Evolutionary conservation across 1,284 basidiomycete genomes (phyloP), one percentile per base, ranked within the genome.

Genomic region (Pyrrhoderma lamaoense): DNA sequence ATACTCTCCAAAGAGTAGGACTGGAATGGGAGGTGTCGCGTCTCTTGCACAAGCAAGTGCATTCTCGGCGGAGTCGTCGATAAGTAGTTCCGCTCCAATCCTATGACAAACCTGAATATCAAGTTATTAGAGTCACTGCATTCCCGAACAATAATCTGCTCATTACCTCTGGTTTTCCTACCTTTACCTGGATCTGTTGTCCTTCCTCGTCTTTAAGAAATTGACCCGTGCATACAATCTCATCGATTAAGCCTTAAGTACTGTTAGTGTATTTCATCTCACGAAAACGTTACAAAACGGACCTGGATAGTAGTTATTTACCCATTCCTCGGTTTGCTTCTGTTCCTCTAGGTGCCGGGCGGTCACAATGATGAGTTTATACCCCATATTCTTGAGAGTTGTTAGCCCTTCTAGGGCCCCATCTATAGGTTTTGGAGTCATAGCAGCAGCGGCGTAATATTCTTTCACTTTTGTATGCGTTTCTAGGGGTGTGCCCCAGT

Each of bases 61-160:
- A 64, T 91, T 89, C 65, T 90, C 88, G 34, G 80, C 63, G 2
- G 85, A 87, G 67, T 91, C 88, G 67, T 91, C 88, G 52, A 90
- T 80, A 46, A 90, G 67, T 37, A 90, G 64, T 43, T 74, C 69
- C 14, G 85, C 83, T 21, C 73, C 71, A 13, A 88, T 68, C 54
- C 76, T 73, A 46, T 76, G 67, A 62, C 86, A 85, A 42, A 86
- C 76, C 81, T 85, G 53, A 5, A 7, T 22, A n/a, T 47, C 22
- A 42, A 36, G n/a, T n/a, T 51, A 18, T 11, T 9, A n/a, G 16
- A 37, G 34, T 23, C 40, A 36, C 14, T 42, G 39, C 36, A 16
- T 22, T 21, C 19, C 11, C 22, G 37, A 34, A 46, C 22, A n/a
- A 37, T 3, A 39, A 31, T 34, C 8, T 40, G 18, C 23, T 13